A percentile compares a stretch with the other conserved stretches of the same genome.
These are phyloP conservation scores for Puya raimondii DNA, from an alignment of 176 grass and related monocot genomes.

Conservation along the genomic window DNA sequence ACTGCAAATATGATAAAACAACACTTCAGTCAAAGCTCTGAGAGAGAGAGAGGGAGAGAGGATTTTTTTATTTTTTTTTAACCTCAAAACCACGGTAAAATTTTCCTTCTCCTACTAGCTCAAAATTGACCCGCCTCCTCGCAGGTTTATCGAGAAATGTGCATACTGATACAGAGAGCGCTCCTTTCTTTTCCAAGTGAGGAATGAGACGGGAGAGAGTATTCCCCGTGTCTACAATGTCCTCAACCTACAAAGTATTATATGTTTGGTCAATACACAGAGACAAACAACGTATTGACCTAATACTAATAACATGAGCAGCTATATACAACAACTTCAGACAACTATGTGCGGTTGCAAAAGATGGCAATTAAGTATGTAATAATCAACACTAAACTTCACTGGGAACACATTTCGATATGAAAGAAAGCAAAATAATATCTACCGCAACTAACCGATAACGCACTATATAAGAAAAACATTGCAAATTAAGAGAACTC, in stretches of 20 bases:
- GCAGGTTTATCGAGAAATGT: constrained; percentile 87
- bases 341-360: too few relatives aligned
- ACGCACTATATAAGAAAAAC: too few relatives aligned
- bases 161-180: constrained; percentile 68
- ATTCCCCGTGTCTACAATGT: constrained; percentile 93
- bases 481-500: too few relatives aligned
- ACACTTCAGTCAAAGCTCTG: neutral
- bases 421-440: too few relatives aligned
- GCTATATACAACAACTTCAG: too few relatives aligned
- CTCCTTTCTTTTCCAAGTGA: constrained; percentile 74
- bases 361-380: too few relatives aligned
- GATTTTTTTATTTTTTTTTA: neutral
- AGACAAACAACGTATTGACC: neutral
- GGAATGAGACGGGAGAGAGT: constrained; percentile 66
- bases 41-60: neutral
- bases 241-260: constrained; percentile 53
- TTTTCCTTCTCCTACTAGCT: constrained; percentile 69
- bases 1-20: constrained; percentile 41
- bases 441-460: too few relatives aligned
- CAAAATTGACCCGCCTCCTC: constrained; percentile 53
- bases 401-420: too few relatives aligned
- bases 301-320: neutral
- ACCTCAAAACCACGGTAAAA: constrained; percentile 94
- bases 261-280: constrained; percentile 6
- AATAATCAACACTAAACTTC: too few relatives aligned